Base-by-base conservation (phyloP, 2,329 filamentous ascomycete species). In the Paraphaeosphaeria sporulosa region DNA sequence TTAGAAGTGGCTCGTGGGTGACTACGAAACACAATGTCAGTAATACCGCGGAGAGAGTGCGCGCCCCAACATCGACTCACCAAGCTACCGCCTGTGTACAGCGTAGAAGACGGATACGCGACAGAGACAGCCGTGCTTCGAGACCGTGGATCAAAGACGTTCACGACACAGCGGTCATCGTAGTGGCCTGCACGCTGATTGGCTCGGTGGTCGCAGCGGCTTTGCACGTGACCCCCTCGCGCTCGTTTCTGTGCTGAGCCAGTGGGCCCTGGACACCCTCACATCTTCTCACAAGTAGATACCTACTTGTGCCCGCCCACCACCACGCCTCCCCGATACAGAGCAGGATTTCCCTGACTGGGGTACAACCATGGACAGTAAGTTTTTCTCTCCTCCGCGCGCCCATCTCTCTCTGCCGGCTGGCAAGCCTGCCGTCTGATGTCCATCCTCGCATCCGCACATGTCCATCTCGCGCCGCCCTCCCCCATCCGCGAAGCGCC, bases 321-420 rank as follows among this genome's bases (percentile, higher is more conserved):
- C 67, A 72, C 67, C 72, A 67, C 69, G 66, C 68, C 64, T 53
- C 60, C 43, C 66, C 57, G 64, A 61, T 19, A 34, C 60, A 66
- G 61, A 59, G 64, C 63, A 70, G 69, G 75, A 54, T 60, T 57
- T 44, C 64, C 59, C 42, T 55, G 19, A 25, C 59, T 76, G 80
- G 82, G 82, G 80, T 81, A 79, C 81, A 79, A 80, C 75, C 79
- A 87, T 87, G 85, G 84, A 86, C 80, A 84, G 86, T 87, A 79
- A 85, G 84, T 86, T 68, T 64, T 68, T 71, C 47, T 70, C 72
- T n/a, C 34, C n/a, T 78, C 69, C 71, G 71, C 71, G 65, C 68
- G 60, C 67, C 60, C 62, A 64, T 71, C 71, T 65, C 72, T 59
- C 66, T 54, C 59, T 60, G 49, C 53, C 43, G 59, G 52, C 38